Evolutionary conservation across 2,329 filamentous ascomycete species (phyloP).

Genomic region (Trichophyton mentagrophytes): DNA sequence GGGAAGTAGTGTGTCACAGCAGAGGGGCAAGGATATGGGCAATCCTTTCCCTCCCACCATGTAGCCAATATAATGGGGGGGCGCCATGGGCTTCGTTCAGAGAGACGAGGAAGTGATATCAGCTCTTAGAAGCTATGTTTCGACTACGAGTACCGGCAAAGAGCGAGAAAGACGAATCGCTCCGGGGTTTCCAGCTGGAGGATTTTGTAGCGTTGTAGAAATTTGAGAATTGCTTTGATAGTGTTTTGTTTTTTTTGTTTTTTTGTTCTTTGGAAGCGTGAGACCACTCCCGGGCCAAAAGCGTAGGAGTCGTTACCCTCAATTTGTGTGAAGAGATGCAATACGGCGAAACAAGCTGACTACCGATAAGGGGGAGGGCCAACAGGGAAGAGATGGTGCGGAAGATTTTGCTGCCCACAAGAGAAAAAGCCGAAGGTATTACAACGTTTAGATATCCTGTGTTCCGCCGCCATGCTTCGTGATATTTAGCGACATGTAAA

Average conservation of each 20-base stretch:
- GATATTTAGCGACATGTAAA: constrained; percentile 23
- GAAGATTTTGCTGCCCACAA: constrained; percentile 32
- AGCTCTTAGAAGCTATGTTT: background rate
- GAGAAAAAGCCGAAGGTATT: constrained; percentile 31
- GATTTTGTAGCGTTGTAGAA: constrained; percentile 1
- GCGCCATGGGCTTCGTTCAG: background rate
- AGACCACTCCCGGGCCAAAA: constrained; percentile 16
- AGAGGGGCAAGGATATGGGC: background rate
- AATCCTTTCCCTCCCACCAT: background rate
- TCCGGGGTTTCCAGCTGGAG: background rate
- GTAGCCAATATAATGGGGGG: background rate
- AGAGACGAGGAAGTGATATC: background rate
- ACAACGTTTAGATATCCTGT: constrained; percentile 31
- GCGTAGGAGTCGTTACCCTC: constrained; percentile 33
- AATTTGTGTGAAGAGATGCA: constrained; percentile 22
- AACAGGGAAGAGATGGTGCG: constrained; percentile 22
- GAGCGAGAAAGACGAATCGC: background rate
- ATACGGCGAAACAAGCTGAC: constrained; percentile 30
- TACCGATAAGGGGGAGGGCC: constrained; percentile 29
- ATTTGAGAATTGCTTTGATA: constrained; percentile 2
- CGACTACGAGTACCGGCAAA: constrained; percentile 4
- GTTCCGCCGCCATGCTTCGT: constrained; percentile 31
- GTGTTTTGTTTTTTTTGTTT: no score
- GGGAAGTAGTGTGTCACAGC: background rate
- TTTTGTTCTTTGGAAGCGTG: background rate